A percentile compares a stretch with the other conserved stretches of the same genome.
These are phyloP conservation scores for Blyttiomyces sp. DNA, from an alignment of 371 early-diverging fungal species.

Conservation along the genomic window DNA sequence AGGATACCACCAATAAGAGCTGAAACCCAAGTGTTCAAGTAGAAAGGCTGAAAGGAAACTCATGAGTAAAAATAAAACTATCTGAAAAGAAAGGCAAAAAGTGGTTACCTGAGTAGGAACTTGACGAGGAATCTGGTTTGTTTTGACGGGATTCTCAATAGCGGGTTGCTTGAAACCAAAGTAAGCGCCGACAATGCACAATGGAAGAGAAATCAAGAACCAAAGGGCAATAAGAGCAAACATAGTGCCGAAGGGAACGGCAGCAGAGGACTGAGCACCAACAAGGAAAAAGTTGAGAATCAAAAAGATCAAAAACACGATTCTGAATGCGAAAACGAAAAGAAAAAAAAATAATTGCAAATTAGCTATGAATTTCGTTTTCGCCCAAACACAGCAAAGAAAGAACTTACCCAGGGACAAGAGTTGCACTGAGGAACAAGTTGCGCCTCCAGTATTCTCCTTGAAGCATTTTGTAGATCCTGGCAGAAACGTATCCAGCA, in stretches of 20 bases:
- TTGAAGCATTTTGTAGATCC: slow-evolving; percentile 90
- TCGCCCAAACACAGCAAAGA: too few relatives aligned
- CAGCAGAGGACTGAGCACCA: slow-evolving; percentile 81
- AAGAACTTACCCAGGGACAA: slow-evolving; percentile 75
- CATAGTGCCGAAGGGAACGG: slow-evolving; percentile 90
- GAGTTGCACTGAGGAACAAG: slow-evolving; percentile 74
- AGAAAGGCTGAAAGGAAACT: slow-evolving; percentile 46
- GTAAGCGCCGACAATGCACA: slow-evolving; percentile 87
- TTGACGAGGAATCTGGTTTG: slow-evolving; percentile 93
- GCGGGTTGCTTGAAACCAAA: slow-evolving; percentile 83
- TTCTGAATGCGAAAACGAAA: slow-evolving; percentile 12
- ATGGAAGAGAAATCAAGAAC: slow-evolving; percentile 84
- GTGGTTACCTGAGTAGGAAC: slow-evolving; percentile 63
- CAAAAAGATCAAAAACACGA: slow-evolving; percentile 66
- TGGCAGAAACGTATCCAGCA: slow-evolving; percentile 85
- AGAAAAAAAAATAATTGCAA: too few relatives aligned
- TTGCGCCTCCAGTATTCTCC: slow-evolving; percentile 86
- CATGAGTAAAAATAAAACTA: slow-evolving; percentile 5
- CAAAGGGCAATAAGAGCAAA: slow-evolving; percentile 80
- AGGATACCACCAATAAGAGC: slow-evolving; percentile 81
- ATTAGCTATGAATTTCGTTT: background rate
- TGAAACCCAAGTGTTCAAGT: slow-evolving; percentile 69
- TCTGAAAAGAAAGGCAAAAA: background rate
- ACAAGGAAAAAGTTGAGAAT: slow-evolving; percentile 89
- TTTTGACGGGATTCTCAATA: slow-evolving; percentile 81